Base-by-base conservation (phyloP, 169 alveolate genomes). In the Theileria equi region DNA sequence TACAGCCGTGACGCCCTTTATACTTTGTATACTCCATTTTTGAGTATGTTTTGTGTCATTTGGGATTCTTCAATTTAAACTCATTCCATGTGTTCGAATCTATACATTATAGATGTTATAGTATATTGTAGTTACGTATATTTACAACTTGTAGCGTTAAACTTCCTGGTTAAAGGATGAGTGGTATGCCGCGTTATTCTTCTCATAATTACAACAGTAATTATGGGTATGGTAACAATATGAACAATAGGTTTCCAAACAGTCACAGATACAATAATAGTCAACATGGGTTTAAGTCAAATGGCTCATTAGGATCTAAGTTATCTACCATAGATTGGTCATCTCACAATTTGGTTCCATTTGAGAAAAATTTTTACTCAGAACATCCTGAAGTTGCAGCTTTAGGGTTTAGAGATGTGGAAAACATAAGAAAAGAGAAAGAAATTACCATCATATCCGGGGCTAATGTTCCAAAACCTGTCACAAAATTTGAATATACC, bases 291-390 rank as follows among this genome's bases (percentile, higher is more conserved):
- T 70, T 62, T 53, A 68, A 40, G 32, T 36, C 32, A 34, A 55
- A 52, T 36, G 10, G 7, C 25, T 35, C 26, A 45, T 74, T 88
- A 45, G 96, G 96, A 5, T 80, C 74, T 58, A 86, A 82, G 43
- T 66, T 94, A 44, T 36, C 29, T 26, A 80, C 79, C 41, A 67
- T 90, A n/a, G 94, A 93, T 77, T 95, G 98, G 97, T 41, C 76
- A 23, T 54, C 68, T 40, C 77, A 79, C 35, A 80, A 84, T 16
- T 82, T 94, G 32, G 93, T 89, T 19, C 94, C 96, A 11, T 94
- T 95, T 79, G 94, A 93, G 78, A 95, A 95, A 83, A 90, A 93
- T 82, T 95, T 95, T 82, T 95, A 93, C 69, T 87, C 74, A 61
- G 98, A 94, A 66, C 96, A 92, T 55, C 92, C 90, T 2, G 93